These are phyloP conservation scores for Haplographium delicatum DNA, from an alignment of 495 filamentous ascomycete species.

Conservation along the genomic window DNA sequence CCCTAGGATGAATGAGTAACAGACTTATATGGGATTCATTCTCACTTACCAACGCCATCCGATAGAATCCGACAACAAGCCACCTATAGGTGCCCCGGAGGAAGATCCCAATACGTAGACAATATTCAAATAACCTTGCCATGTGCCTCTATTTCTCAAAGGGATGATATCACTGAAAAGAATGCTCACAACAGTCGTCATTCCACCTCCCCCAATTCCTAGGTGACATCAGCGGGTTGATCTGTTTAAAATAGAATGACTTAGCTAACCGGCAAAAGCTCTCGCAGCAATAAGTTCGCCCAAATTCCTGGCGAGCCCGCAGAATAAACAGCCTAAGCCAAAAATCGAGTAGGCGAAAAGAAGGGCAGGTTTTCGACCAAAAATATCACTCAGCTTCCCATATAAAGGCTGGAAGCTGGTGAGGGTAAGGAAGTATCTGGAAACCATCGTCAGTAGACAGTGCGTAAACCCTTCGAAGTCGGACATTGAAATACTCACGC, in stretches of 20 bases:
- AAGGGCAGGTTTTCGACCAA: slow-evolving; percentile 71
- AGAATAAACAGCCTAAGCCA: slow-evolving; percentile 65
- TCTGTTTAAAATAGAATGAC: neutral
- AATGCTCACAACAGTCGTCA: slow-evolving; percentile 77
- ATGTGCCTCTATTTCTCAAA: slow-evolving; percentile 70
- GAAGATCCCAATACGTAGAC: slow-evolving; percentile 67
- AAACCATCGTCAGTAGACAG: neutral
- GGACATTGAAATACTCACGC: slow-evolving; percentile 35
- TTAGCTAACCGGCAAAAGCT: slow-evolving; percentile 33
- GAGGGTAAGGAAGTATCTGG: slow-evolving; percentile 64
- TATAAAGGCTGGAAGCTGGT: slow-evolving; percentile 78
- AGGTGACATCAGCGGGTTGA: slow-evolving; percentile 38
- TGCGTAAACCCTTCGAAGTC: neutral
- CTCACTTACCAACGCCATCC: slow-evolving; percentile 77
- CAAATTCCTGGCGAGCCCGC: slow-evolving; percentile 67
- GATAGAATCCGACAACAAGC: slow-evolving; percentile 66
- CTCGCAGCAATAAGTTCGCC: slow-evolving; percentile 63
- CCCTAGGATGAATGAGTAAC: slow-evolving; percentile 36
- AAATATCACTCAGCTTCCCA: slow-evolving; percentile 75
- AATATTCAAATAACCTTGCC: slow-evolving; percentile 81
- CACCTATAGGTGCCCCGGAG: slow-evolving; percentile 70
- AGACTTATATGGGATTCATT: neutral
- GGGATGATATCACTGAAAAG: slow-evolving; percentile 72
- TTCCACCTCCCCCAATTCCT: slow-evolving; percentile 79
- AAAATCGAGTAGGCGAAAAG: slow-evolving; percentile 72